Evolutionary conservation across 257 asterid species (phyloP).

Genomic region (Buddleja alternifolia): DNA sequence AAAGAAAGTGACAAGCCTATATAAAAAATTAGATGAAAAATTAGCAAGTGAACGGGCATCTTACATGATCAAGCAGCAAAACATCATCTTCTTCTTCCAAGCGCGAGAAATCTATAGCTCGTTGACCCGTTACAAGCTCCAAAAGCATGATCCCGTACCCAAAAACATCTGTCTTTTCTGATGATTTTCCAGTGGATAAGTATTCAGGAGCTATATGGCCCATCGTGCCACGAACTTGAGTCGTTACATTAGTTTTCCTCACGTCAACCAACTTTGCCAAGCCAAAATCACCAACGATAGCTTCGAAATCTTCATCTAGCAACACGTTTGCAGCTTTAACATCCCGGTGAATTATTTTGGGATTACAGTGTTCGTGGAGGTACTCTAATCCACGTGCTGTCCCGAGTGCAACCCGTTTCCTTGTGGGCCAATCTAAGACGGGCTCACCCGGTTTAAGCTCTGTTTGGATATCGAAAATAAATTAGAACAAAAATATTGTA

Average conservation of each 20-base stretch:
- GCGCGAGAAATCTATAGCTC: constrained; percentile 70
- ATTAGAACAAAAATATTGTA: not conserved
- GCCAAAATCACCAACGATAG: constrained; percentile 73
- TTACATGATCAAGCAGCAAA: constrained; percentile 63
- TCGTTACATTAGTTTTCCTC: constrained; percentile 60
- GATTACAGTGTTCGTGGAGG: constrained; percentile 68
- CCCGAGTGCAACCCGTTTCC: constrained; percentile 60
- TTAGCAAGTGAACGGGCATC: not conserved
- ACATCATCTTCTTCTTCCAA: constrained; percentile 75
- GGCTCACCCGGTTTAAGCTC: constrained; percentile 64
- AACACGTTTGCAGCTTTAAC: constrained; percentile 70
- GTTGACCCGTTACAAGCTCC: constrained; percentile 70
- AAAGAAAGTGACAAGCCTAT: not conserved
- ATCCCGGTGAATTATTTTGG: constrained; percentile 70
- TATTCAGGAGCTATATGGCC: constrained; percentile 78
- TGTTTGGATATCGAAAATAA: constrained; percentile 30
- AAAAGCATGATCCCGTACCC: constrained; percentile 69
- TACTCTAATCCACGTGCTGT: constrained; percentile 72
- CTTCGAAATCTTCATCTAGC: constrained; percentile 65
- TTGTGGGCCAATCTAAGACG: constrained; percentile 55
- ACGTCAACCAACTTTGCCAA: constrained; percentile 68
- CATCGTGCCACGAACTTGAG: constrained; percentile 80
- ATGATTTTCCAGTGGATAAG: constrained; percentile 70
- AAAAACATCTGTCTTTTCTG: constrained; percentile 66
- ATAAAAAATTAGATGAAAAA: no score